A percentile compares a stretch with the other conserved stretches of the same genome.
Evolutionary conservation across 768 basidiomycete species (phyloP).

Genomic region (Rubroboletus satanas): DNA sequence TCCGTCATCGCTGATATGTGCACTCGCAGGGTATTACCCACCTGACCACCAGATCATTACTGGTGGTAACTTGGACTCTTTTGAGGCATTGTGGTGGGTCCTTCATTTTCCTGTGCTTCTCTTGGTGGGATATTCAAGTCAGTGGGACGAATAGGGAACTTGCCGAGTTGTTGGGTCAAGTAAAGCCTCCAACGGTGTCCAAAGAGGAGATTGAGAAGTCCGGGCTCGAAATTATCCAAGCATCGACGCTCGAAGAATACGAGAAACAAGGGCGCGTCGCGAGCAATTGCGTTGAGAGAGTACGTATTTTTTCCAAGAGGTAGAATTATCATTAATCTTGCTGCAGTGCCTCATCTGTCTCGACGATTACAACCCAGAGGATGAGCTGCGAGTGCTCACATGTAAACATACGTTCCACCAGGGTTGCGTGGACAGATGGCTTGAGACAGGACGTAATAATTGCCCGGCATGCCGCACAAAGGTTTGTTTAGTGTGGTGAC

Average conservation of each 20-base stretch:
- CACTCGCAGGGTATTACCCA: constrained; percentile 76
- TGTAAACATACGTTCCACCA: constrained; percentile 93
- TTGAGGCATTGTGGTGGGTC: constrained; percentile 71
- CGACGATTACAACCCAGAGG: constrained; percentile 76
- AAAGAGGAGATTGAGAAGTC: constrained; percentile 84
- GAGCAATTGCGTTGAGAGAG: constrained; percentile 76
- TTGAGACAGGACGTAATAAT: constrained; percentile 80
- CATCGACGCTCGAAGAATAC: constrained; percentile 43
- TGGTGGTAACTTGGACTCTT: constrained; percentile 73
- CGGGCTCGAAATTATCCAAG: constrained; percentile 72
- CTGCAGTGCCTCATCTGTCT: constrained; percentile 79
- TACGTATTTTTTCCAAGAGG: constrained; percentile 35
- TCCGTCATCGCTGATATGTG: constrained; percentile 1
- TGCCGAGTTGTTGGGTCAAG: constrained; percentile 77
- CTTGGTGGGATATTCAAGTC: background rate
- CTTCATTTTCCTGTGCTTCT: background rate
- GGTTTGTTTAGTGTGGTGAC: constrained; percentile 37
- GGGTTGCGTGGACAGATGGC: constrained; percentile 84
- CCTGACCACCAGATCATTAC: constrained; percentile 85
- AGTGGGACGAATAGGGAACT: constrained; percentile 52
- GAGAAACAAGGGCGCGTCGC: constrained; percentile 63
- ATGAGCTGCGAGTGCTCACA: constrained; percentile 73
- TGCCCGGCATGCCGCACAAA: constrained; percentile 88
- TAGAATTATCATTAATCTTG: background rate
- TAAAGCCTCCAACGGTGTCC: constrained; percentile 77